A percentile compares a stretch with the other conserved stretches of the same genome.
Conservation (phyloP, 2,329 filamentous ascomycete species). For the Fusarium sarcochroum region DNA sequence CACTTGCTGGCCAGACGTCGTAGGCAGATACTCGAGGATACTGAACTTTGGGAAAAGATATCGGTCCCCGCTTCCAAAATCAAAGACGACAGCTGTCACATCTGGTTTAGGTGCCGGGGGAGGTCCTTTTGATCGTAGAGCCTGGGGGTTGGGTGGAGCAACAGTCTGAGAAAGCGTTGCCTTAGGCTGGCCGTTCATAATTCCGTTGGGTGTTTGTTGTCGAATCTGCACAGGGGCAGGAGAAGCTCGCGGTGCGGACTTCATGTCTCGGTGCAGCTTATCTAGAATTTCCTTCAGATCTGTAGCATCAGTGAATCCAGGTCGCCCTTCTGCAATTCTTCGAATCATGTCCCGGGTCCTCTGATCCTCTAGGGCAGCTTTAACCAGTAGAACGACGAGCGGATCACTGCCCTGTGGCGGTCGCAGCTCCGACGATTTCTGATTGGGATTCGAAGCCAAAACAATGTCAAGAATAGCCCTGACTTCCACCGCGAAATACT, state of each 20-base stretch:
- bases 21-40: constrained; percentile 76
- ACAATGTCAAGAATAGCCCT: constrained; percentile 71
- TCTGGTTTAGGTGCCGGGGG: constrained; percentile 69
- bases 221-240: constrained; percentile 49
- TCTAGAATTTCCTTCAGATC: constrained; percentile 69
- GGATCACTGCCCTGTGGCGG: constrained; percentile 69
- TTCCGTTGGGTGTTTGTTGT: constrained; percentile 51
- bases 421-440: constrained; percentile 66
- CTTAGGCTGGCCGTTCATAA: constrained; percentile 51
- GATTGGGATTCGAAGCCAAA: constrained; percentile 69
- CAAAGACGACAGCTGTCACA: constrained; percentile 76
- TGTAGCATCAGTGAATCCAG: constrained; percentile 66
- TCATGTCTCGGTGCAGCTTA: constrained; percentile 60
- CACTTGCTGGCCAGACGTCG: constrained; percentile 68
- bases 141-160: constrained; percentile 61
- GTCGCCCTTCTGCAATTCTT: constrained; percentile 66
- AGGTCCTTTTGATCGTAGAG: constrained; percentile 72
- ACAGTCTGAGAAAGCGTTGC: constrained; percentile 28
- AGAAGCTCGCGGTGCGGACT: constrained; percentile 52
- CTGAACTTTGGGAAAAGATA: constrained; percentile 85
- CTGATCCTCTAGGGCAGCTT: constrained; percentile 68
- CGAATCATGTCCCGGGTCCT: constrained; percentile 65
- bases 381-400: constrained; percentile 69
- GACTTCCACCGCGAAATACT: constrained; percentile 72
- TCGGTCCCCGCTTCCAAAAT: constrained; percentile 80